Evolutionary conservation across 139 green algal species (phyloP).

Genomic region (Chlorella sorokiniana): DNA sequence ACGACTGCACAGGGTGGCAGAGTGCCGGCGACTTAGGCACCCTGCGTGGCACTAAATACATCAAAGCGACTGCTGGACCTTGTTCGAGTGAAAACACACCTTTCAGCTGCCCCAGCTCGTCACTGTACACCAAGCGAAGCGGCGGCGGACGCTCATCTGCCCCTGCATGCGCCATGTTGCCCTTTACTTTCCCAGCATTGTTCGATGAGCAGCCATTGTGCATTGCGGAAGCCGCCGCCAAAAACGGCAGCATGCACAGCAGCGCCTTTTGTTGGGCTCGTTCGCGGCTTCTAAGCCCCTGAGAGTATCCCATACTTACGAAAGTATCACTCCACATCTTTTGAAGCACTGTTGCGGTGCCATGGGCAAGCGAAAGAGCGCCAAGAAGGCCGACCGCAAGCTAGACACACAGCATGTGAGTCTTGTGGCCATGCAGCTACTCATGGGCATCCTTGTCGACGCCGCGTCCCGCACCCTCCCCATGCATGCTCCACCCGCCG

Average conservation of each 20-base stretch:
- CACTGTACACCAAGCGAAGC: constrained; percentile 18
- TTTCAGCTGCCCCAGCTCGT: constrained; percentile 44
- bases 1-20: constrained; percentile 32
- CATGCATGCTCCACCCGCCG: constrained; percentile 17
- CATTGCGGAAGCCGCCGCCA: not conserved
- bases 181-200: too few relatives aligned
- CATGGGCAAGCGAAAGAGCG: constrained; percentile 35
- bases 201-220: not conserved
- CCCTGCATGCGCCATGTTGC: not conserved
- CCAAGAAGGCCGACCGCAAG: constrained; percentile 20
- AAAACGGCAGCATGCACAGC: not conserved
- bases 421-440: too few relatives aligned
- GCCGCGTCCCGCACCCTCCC: too few relatives aligned
- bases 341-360: not conserved
- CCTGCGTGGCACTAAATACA: not conserved
- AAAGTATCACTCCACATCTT: not conserved
- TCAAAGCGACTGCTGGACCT: not conserved
- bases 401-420: constrained; percentile 45
- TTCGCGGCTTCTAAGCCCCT: not conserved
- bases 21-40: not conserved
- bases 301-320: not conserved
- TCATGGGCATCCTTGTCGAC: too few relatives aligned
- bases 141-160: constrained; percentile 6
- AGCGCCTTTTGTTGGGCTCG: not conserved
- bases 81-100: not conserved